These are phyloP conservation scores for Euphorbia lathyris DNA, from an alignment of 345 rosid species.

Conservation along the genomic window DNA sequence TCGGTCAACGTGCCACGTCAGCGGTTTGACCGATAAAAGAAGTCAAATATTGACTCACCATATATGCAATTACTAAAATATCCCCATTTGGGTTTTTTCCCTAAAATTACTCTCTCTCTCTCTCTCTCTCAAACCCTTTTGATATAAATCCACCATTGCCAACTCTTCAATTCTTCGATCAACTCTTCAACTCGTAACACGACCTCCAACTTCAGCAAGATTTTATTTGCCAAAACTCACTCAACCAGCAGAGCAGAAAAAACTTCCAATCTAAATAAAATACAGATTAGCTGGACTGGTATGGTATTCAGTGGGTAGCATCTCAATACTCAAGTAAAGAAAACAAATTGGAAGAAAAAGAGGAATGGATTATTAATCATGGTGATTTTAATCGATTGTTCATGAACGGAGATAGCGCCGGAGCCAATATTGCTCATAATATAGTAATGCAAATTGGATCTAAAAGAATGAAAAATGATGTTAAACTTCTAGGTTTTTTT, in stretches of 20 bases:
- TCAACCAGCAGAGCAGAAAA: constrained; percentile 16
- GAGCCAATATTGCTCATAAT: constrained; percentile 14
- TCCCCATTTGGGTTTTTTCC: too few species aligned
- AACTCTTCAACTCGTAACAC: too few species aligned
- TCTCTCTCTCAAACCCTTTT: too few species aligned
- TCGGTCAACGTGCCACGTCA: too few species aligned
- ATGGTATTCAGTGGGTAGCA: constrained; percentile 13
- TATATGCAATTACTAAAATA: too few species aligned
- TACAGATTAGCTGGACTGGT: constrained; percentile 45
- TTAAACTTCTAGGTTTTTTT: constrained; percentile 33
- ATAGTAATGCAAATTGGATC: constrained; percentile 29
- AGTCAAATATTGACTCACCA: too few species aligned
- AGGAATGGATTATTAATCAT: not conserved
- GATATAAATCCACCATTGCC: too few species aligned
- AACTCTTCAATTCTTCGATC: too few species aligned
- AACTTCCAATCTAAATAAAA: constrained; percentile 40
- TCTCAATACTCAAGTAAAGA: constrained; percentile 3
- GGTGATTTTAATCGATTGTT: constrained; percentile 5
- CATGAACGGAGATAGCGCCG: constrained; percentile 12
- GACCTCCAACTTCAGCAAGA: constrained; percentile 34
- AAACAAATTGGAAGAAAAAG: not conserved
- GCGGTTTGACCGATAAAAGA: too few species aligned
- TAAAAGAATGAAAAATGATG: constrained; percentile 23
- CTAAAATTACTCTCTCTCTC: too few species aligned
- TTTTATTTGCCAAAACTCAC: constrained; percentile 38